A percentile compares a stretch with the other conserved stretches of the same genome.
phyloP scores from a whole-genome alignment of 1,284 basidiomycete genomes.

The Cronartium quercuum region DNA sequence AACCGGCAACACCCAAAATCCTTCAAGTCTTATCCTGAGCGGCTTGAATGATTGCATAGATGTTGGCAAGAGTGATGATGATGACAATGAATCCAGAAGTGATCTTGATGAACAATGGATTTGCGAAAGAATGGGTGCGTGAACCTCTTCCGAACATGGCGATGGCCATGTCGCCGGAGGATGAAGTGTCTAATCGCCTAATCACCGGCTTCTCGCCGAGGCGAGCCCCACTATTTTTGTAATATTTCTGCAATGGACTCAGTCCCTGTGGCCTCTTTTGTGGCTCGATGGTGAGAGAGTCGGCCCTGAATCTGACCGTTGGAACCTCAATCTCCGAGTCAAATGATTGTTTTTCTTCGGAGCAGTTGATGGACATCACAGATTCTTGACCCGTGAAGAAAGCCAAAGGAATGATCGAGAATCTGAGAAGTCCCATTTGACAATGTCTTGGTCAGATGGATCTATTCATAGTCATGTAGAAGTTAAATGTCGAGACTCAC shows the following conservation, averaged over 20 bases:
- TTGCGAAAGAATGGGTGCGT: neutral
- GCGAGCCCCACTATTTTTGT: neutral
- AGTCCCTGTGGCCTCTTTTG: neutral
- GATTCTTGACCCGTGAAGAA: slow-evolving; percentile 8
- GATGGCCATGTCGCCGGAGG: neutral
- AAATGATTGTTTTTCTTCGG: neutral
- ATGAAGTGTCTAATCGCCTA: neutral
- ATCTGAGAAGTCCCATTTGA: too few species aligned
- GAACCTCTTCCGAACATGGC: too few species aligned
- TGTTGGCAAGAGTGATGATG: neutral
- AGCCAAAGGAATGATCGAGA: slow-evolving; percentile 22
- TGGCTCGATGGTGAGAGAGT: neutral
- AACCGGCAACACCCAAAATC: too few species aligned
- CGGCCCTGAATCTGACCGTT: neutral
- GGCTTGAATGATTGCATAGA: neutral
- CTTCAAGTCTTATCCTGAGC: neutral
- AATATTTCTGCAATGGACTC: neutral
- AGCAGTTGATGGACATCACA: slow-evolving; percentile 15
- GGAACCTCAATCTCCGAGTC: neutral
- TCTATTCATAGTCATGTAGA: too few species aligned
- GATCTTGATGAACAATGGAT: neutral
- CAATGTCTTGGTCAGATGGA: too few species aligned
- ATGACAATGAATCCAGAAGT: neutral
- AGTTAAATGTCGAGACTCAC: slow-evolving; percentile 15
- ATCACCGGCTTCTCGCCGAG: neutral